Base-by-base conservation (phyloP, 1,284 basidiomycete species). In the Moesziomyces antarcticus region DNA sequence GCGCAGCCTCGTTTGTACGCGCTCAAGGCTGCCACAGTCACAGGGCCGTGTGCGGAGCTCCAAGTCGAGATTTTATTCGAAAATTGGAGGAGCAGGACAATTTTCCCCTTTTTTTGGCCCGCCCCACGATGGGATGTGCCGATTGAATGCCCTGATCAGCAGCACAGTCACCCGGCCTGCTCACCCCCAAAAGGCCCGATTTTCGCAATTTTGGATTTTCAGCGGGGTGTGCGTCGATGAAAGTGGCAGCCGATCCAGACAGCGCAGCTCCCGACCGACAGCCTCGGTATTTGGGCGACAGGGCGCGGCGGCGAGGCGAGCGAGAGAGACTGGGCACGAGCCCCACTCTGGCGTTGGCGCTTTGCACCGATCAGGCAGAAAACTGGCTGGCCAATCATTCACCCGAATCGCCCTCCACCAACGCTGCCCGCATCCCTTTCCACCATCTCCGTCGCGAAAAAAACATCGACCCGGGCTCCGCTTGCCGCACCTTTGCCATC, bases 321-420 rank as follows among this genome's bases (percentile, higher is more conserved):
- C 21, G 13, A 21, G n/a, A 21, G n/a, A 20, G 33, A 30, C 13
- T n/a, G n/a, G 10, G 50, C 50, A 51, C 48, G 48, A 50, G 48
- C 48, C 48, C 35, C 20, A 33, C 9, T 33, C 2, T 42, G 10
- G 30, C 18, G 41, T n/a, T 44, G 41, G 53, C 47, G 43, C 30
- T 50, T 44, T 33, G 33, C 46, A 33, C 16, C 27, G 49, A 50
- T 50, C 43, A 50, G 27, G 42, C 48, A 22, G 40, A 47, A 51
- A 51, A 53, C 52, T 21, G 40, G 27, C 44, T 4, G 25, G 50
- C 57, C 57, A 59, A 59, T 59, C 57, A 59, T 45, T 57, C 45
- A 45, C 14, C 18, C 14, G 37, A 14, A 59, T 59, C 49, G 49
- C 22, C 56, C 56, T 59, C 56, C 56, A 59, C 56, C 56, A 52